These are phyloP conservation scores for Coemansia sp. DNA, from an alignment of 192 early-diverging fungal genomes.

Conservation along the genomic window DNA sequence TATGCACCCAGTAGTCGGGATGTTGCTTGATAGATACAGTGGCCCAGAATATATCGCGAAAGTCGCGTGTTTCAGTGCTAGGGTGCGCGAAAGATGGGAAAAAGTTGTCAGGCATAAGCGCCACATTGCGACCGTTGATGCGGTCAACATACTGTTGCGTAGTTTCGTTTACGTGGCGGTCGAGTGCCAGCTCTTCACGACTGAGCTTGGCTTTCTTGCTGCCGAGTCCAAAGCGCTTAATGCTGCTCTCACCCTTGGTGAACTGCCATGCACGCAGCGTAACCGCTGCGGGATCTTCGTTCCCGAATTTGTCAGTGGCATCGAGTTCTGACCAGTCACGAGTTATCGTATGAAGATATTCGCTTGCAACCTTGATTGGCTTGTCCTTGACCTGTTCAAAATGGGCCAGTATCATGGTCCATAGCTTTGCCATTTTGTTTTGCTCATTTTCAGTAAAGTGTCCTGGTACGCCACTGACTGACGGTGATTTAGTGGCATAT, in stretches of 20 bases:
- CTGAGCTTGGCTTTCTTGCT: conserved; percentile 17
- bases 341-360: conserved; percentile 22
- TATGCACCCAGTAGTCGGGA: conserved; percentile 46
- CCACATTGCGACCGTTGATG: conserved; percentile 19
- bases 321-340: conserved; percentile 39
- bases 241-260: conserved; percentile 33
- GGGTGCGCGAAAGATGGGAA: conserved; percentile 44
- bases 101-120: conserved; percentile 29
- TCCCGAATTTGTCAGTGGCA: conserved; percentile 12
- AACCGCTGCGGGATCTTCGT: conserved; percentile 20
- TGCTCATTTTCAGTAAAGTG: conserved; percentile 35
- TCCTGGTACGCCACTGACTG: conserved; percentile 23
- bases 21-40: conserved; percentile 32
- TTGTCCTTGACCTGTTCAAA: conserved; percentile 27
- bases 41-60: conserved; percentile 41
- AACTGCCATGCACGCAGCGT: conserved; percentile 44
- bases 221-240: conserved; percentile 20
- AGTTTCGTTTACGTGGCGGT: conserved; percentile 47
- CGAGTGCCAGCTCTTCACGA: conserved; percentile 24
- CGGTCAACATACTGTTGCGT: conserved; percentile 42
- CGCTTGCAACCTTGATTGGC: conserved; percentile 27
- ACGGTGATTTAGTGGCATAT: conserved; percentile 24
- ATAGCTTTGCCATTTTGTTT: conserved; percentile 36
- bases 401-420: conserved; percentile 34
- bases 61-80: conserved; percentile 24